Percentiles rank a stretch among this genome's conserved stretches.
Conservation (phyloP, 2,329 filamentous ascomycete genomes). For the Epichloe hybrida region DNA sequence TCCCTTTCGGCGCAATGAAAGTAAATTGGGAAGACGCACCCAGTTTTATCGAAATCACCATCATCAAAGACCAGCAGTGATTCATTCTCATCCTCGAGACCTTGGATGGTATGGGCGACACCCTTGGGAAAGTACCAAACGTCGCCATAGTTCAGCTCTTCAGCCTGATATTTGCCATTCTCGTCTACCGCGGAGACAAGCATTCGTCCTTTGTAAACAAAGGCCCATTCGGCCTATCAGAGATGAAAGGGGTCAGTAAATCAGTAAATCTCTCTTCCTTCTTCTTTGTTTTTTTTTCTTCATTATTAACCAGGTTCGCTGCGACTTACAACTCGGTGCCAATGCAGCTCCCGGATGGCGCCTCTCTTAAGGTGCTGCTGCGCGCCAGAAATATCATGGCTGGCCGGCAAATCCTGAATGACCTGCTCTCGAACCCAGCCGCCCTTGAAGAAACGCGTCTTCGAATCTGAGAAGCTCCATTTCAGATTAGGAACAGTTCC, state of each 20-base stretch:
- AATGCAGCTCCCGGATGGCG: slow-evolving; percentile 51
- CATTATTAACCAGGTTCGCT: neutral
- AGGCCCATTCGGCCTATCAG: slow-evolving; percentile 51
- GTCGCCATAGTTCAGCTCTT: slow-evolving; percentile 45
- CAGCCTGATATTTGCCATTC: slow-evolving; percentile 39
- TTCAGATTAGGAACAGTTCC: slow-evolving; percentile 55
- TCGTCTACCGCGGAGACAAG: slow-evolving; percentile 49
- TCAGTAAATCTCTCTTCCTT: neutral
- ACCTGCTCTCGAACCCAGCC: slow-evolving; percentile 56
- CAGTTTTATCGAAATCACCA: slow-evolving; percentile 49
- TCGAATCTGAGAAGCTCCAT: slow-evolving; percentile 56
- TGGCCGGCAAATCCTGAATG: slow-evolving; percentile 50
- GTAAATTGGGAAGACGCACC: slow-evolving; percentile 24
- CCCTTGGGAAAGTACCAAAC: slow-evolving; percentile 60
- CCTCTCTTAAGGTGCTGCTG: slow-evolving; percentile 57
- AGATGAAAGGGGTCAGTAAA: neutral
- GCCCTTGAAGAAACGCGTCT: slow-evolving; percentile 45
- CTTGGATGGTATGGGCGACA: slow-evolving; percentile 48
- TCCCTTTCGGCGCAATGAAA: neutral
- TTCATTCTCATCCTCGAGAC: slow-evolving; percentile 52
- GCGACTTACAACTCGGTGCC: slow-evolving; percentile 48
- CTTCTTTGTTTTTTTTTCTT: too few species aligned
- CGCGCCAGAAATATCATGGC: slow-evolving; percentile 52
- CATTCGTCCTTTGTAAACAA: slow-evolving; percentile 44
- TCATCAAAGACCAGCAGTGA: slow-evolving; percentile 55